Evolutionary conservation across 139 green algal species (phyloP).

Genomic region (Tetraselmis chui): DNA sequence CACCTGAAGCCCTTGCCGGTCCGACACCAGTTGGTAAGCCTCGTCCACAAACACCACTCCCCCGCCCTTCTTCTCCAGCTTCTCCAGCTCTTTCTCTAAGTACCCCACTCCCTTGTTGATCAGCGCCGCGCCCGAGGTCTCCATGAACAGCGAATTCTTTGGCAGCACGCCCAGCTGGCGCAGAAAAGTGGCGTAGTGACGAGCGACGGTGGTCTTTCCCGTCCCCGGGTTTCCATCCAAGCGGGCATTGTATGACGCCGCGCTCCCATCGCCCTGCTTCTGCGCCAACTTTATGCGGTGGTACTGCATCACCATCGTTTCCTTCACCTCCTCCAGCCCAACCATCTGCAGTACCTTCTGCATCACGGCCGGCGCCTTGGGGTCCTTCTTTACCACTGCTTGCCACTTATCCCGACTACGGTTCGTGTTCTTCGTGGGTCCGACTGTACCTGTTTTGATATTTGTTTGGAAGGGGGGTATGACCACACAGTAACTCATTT

Average conservation of each 20-base stretch:
- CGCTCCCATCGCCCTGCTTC: neutral
- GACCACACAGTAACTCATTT: too few species aligned
- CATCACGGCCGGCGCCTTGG: neutral
- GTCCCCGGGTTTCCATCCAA: constrained; percentile 49
- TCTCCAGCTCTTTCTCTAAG: constrained; percentile 33
- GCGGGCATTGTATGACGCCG: constrained; percentile 20
- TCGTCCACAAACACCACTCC: constrained; percentile 47
- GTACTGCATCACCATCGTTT: neutral
- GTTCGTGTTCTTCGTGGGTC: neutral
- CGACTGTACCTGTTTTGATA: neutral
- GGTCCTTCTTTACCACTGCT: neutral
- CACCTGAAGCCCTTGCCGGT: neutral
- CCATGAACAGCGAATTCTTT: constrained; percentile 17
- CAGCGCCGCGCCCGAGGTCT: constrained; percentile 35
- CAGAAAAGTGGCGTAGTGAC: constrained; percentile 35
- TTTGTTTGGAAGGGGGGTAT: too few species aligned
- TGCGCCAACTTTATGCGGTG: neutral
- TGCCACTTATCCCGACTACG: neutral
- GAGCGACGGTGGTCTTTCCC: constrained; percentile 43
- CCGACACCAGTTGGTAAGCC: constrained; percentile 33
- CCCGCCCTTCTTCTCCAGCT: constrained; percentile 26
- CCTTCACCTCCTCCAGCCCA: neutral
- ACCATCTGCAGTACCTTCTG: neutral
- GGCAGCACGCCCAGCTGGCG: constrained; percentile 31
- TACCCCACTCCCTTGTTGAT: constrained; percentile 20